phyloP scores from a whole-genome alignment of 2,329 filamentous ascomycete genomes.

The Arthroderma sp. region DNA sequence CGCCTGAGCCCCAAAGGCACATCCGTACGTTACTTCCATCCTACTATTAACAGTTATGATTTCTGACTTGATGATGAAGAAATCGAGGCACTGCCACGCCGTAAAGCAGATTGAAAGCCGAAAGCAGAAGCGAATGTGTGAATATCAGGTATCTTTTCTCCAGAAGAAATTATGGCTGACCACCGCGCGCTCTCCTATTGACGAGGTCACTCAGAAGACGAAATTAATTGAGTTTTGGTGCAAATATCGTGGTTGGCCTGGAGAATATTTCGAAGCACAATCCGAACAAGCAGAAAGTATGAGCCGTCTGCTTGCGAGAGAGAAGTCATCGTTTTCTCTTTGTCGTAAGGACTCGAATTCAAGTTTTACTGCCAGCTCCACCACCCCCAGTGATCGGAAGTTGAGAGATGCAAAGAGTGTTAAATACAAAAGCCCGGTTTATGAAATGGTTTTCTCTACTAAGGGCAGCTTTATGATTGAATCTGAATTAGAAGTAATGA shows the following conservation, averaged over 20 bases:
- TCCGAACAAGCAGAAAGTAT: slow-evolving; percentile 13
- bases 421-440: slow-evolving; percentile 25
- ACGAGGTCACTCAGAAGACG: too few species aligned
- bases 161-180: too few species aligned
- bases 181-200: too few species aligned
- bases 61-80: too few species aligned
- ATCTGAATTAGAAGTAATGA: slow-evolving; percentile 18
- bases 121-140: too few species aligned
- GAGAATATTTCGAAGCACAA: slow-evolving; percentile 15
- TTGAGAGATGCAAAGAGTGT: slow-evolving; percentile 27
- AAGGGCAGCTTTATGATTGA: slow-evolving; percentile 31
- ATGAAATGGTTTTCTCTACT: slow-evolving; percentile 24
- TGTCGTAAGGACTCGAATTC: slow-evolving; percentile 18
- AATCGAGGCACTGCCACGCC: too few species aligned
- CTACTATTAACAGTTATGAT: too few species aligned
- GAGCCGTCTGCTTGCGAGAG: slow-evolving; percentile 20
- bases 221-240: slow-evolving; percentile 17
- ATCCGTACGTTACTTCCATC: too few species aligned
- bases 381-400: slow-evolving; percentile 28
- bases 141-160: too few species aligned
- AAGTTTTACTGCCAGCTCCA: slow-evolving; percentile 10
- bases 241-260: slow-evolving; percentile 14
- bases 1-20: too few species aligned
- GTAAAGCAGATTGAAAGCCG: too few species aligned
- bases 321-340: slow-evolving; percentile 18